Percentiles rank a stretch among this genome's conserved stretches.
Conservation (phyloP, 352 stramenopile genomes). For the Globisporangium iwayamae region DNA sequence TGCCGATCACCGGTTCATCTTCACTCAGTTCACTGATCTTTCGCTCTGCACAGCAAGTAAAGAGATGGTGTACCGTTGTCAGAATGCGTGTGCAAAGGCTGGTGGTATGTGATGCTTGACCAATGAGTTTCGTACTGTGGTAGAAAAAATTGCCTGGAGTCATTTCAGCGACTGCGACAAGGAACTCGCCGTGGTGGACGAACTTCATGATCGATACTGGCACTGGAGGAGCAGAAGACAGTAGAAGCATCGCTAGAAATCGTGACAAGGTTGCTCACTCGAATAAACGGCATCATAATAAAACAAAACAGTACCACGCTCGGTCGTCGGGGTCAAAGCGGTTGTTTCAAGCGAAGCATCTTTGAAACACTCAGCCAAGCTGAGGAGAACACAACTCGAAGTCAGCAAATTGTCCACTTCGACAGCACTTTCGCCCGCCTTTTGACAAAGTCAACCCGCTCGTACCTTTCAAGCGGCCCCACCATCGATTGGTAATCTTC, state of each 20-base stretch:
- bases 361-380: conserved; percentile 33
- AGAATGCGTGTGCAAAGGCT: neutral
- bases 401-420: neutral
- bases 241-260: no score
- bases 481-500: conserved; percentile 37
- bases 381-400: conserved; percentile 16
- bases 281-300: no score
- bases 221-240: conserved; percentile 9
- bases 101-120: neutral
- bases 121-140: conserved; percentile 25
- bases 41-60: conserved; percentile 32
- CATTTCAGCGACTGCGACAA: conserved; percentile 50
- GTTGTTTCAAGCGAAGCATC: conserved; percentile 19
- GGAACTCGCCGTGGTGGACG: conserved; percentile 26
- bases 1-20: conserved; percentile 61
- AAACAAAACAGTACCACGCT: conserved; percentile 21
- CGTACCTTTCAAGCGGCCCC: conserved; percentile 52
- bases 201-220: conserved; percentile 34
- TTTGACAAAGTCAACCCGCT: neutral
- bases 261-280: neutral
- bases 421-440: neutral
- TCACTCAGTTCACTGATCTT: conserved; percentile 45
- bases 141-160: conserved; percentile 54
- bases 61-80: neutral
- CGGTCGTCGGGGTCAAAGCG: conserved; percentile 20